These are phyloP conservation scores for Acidomyces sp. DNA, from an alignment of 495 filamentous ascomycete genomes.

Conservation along the genomic window DNA sequence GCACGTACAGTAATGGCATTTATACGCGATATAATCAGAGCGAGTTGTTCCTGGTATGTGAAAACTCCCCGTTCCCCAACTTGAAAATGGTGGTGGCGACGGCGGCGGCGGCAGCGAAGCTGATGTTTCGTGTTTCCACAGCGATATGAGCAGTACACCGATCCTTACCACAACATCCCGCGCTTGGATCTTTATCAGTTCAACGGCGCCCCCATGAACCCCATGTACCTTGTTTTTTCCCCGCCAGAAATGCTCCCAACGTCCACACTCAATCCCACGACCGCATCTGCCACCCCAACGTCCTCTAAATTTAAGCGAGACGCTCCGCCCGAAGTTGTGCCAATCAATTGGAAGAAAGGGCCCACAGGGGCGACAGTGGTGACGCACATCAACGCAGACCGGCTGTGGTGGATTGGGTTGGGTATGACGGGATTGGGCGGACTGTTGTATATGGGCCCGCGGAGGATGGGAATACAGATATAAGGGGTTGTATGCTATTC, in stretches of 20 bases:
- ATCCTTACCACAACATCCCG: constrained; percentile 48
- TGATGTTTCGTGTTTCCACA: constrained; percentile 27
- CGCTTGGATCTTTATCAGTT: constrained; percentile 54
- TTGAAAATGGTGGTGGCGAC: too few species aligned
- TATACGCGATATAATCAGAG: constrained; percentile 61
- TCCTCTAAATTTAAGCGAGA: constrained; percentile 24
- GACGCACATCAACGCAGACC: constrained; percentile 39
- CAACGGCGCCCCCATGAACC: constrained; percentile 56
- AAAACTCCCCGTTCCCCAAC: too few species aligned
- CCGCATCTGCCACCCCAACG: constrained; percentile 23
- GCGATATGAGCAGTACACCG: constrained; percentile 48
- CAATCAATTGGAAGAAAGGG: constrained; percentile 32
- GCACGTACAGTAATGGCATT: constrained; percentile 35
- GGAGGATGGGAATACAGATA: constrained; percentile 20
- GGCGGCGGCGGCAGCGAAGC: too few species aligned
- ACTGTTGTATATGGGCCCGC: constrained; percentile 32
- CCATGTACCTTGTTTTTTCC: constrained; percentile 56
- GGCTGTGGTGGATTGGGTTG: constrained; percentile 59
- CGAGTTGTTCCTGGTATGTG: constrained; percentile 49
- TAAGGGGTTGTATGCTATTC: constrained; percentile 5
- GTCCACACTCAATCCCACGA: constrained; percentile 41
- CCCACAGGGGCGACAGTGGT: constrained; percentile 26
- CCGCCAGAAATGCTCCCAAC: constrained; percentile 70
- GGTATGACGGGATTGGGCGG: constrained; percentile 51
- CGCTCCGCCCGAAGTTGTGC: constrained; percentile 12